phyloP scores from a whole-genome alignment of 1,139 yeast species.

The Scheffersomyces quercinus region DNA sequence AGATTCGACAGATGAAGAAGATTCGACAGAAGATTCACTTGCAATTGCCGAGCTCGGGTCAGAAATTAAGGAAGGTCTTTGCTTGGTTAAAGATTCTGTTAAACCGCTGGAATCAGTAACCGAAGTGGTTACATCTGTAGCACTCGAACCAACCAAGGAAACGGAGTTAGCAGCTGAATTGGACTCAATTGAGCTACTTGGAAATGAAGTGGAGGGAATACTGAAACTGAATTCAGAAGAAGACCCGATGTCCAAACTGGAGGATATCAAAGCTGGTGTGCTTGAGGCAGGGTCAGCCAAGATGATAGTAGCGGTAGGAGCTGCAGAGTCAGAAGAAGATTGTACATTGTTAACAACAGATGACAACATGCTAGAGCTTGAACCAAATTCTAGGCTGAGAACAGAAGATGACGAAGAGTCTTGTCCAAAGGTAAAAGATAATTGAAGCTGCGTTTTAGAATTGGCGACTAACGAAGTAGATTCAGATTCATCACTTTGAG shows the following conservation, averaged over 20 bases:
- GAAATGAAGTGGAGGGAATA: background rate
- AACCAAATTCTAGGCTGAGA: constrained; percentile 14
- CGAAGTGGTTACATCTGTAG: constrained; percentile 3
- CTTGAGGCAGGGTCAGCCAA: constrained; percentile 16
- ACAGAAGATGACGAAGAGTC: too few species aligned
- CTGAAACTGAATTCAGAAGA: constrained; percentile 6
- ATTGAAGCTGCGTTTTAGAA: too few species aligned
- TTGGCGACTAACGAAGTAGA: too few species aligned
- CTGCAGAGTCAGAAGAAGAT: constrained; percentile 10
- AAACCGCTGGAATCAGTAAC: background rate
- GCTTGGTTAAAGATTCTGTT: background rate
- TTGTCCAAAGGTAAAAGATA: too few species aligned
- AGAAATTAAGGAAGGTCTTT: background rate
- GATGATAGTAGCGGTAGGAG: constrained; percentile 3
- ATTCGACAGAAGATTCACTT: too few species aligned
- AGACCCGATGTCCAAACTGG: too few species aligned
- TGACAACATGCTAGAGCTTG: constrained; percentile 16
- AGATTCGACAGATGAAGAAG: too few species aligned
- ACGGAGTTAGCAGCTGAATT: too few species aligned
- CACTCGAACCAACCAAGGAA: constrained; percentile 1
- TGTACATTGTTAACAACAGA: constrained; percentile 14
- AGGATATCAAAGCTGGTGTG: constrained; percentile 16
- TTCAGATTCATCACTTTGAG: too few species aligned
- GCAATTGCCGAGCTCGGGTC: too few species aligned
- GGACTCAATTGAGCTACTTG: too few species aligned